phyloP scores from a whole-genome alignment of 495 filamentous ascomycete genomes.

The Neurospora sp. region DNA sequence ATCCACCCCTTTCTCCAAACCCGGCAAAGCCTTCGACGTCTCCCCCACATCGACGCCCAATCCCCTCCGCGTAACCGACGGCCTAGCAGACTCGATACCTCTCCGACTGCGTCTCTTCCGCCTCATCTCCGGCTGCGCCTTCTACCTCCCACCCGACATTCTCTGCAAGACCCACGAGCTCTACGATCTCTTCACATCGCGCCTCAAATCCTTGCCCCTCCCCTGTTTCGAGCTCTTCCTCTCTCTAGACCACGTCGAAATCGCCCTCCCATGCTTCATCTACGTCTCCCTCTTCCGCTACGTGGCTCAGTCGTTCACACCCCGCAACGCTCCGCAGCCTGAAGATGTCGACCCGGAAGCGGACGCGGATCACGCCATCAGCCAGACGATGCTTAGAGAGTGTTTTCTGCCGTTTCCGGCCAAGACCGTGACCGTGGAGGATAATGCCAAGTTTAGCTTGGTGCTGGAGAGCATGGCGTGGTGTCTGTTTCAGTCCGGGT shows the following conservation, averaged over 20 bases:
- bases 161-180: conserved; percentile 49
- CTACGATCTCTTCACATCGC: conserved; percentile 57
- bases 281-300: conserved; percentile 55
- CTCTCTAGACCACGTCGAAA: conserved; percentile 4
- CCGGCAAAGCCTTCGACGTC: not conserved
- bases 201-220: conserved; percentile 55
- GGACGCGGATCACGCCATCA: conserved; percentile 36
- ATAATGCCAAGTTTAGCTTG: conserved; percentile 76
- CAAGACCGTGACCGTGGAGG: conserved; percentile 46
- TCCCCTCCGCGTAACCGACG: conserved; percentile 16
- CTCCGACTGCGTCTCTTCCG: conserved; percentile 55
- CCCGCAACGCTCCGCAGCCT: conserved; percentile 39
- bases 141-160: conserved; percentile 15
- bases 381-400: conserved; percentile 47
- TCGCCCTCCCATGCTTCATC: conserved; percentile 36
- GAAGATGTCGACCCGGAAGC: conserved; percentile 25
- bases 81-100: conserved; percentile 48
- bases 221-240: conserved; percentile 65
- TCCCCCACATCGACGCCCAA: not conserved
- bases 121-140: conserved; percentile 17
- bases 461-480: conserved; percentile 63
- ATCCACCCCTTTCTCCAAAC: not conserved
- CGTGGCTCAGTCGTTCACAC: conserved; percentile 53
- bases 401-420: conserved; percentile 68
- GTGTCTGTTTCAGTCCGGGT: conserved; percentile 37